Percentiles rank a stretch among this genome's conserved stretches.
phyloP scores from a whole-genome alignment of 495 filamentous ascomycete species.

The Talaromyces thailandensis region DNA sequence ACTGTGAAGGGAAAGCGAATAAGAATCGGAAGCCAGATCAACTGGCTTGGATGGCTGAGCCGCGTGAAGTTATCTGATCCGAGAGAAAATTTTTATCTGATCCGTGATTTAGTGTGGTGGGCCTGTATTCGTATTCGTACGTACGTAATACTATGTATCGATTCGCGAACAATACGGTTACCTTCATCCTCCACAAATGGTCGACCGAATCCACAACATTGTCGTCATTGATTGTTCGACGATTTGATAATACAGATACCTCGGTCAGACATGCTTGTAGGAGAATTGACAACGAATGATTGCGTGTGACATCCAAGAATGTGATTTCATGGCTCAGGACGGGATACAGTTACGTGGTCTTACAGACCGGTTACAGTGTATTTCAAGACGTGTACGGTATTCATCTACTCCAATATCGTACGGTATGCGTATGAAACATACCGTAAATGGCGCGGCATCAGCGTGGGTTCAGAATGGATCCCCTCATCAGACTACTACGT shows the following conservation, averaged over 20 bases:
- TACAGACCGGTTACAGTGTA: background rate
- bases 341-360: background rate
- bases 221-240: background rate
- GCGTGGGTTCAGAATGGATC: background rate
- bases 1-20: background rate
- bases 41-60: background rate
- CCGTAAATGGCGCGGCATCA: background rate
- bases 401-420: background rate
- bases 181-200: background rate
- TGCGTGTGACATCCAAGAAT: background rate
- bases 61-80: slow-evolving; percentile 1
- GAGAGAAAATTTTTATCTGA: slow-evolving; percentile 1
- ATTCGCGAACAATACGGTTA: background rate
- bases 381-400: background rate
- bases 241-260: background rate
- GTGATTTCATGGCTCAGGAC: background rate
- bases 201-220: background rate
- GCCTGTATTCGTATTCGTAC: background rate
- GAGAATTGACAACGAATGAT: background rate
- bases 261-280: background rate
- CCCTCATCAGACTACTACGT: background rate
- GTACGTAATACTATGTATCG: background rate
- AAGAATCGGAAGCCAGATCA: background rate
- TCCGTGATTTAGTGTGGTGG: background rate
- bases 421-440: background rate